Base-by-base conservation (phyloP, 169 alveolate species). In the Amoebophrya sp. region DNA sequence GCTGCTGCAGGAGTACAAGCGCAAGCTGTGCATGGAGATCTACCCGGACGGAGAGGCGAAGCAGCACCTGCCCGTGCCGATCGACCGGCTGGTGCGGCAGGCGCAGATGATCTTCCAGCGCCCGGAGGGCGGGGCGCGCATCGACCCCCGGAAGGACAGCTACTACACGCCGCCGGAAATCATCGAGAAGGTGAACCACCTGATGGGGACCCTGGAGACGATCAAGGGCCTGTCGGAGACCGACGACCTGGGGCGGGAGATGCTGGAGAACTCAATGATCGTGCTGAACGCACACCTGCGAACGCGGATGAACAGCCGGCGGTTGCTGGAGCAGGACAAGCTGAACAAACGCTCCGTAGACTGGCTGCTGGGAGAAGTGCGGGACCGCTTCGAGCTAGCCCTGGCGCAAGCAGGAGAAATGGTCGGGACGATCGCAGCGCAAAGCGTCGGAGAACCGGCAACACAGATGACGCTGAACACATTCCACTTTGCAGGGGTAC, bases 401-500 rank as follows among this genome's bases (percentile, higher is more conserved):
- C 95, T 98, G 48, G 99, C 98, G 29, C 98, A 98, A 92, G 99
- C 99, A 29, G 99, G 99, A 40, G 99, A 99, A 91, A 90, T 93
- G 88, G 94, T 94, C 40, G 99, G 99, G 0, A 98, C 99, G 39
- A 96, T 99, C 38, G 99, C 99, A 5, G 99, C 99, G 5, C 99
- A 99, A 94, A 97, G 99, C n/a, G 97, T 99, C 41, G 99, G 99
- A 88, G 99, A 99, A 92, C 99, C 99, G 31, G 99, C 99, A 7
- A 99, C 99, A 23, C 99, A 99, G 94, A 99, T 99, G 99, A 99
- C 99, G 29, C 95, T 99, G 88, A 99, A 99, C 95, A 99, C 99
- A 45, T 99, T 99, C 97, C 99, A 99, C 95, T 98, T 98, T 94
- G 99, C 99, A 38, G 99, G 99, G 78, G 93, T 92, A 5, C 89